phyloP scores from a whole-genome alignment of 1,284 basidiomycete genomes.

The Moesziomyces parantarcticus region DNA sequence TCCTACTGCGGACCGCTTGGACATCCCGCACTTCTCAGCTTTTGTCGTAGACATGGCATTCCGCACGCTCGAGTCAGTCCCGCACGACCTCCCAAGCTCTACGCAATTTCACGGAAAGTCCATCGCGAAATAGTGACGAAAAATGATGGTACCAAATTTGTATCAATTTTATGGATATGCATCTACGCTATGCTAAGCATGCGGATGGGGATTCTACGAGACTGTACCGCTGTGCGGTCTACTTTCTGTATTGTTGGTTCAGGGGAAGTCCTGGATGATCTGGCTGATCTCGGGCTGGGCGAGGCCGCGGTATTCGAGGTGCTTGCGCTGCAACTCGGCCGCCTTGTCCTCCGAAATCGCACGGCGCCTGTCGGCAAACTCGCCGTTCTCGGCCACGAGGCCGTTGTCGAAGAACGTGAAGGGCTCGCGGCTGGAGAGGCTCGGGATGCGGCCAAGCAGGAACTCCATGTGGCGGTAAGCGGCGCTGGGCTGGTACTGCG shows the following conservation, averaged over 20 bases:
- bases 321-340: conserved; percentile 7
- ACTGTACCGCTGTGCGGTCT: no score
- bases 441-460: conserved; percentile 56
- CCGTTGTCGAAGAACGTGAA: conserved; percentile 37
- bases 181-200: background rate
- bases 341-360: conserved; percentile 1
- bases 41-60: no score
- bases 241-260: background rate
- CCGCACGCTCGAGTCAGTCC: no score
- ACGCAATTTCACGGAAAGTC: no score
- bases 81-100: no score
- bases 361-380: background rate
- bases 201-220: background rate
- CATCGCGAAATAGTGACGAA: no score
- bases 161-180: background rate
- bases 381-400: conserved; percentile 9
- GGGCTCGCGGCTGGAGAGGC: conserved; percentile 16
- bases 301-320: conserved; percentile 20
- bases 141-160: no score
- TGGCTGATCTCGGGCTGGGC: conserved; percentile 27
- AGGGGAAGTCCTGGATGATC: conserved; percentile 28
- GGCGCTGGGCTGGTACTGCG: conserved; percentile 56
- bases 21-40: no score
- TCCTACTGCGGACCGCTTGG: no score
- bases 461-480: conserved; percentile 59